Conservation (phyloP, 768 basidiomycete genomes). For the Hypholoma fasciculare region DNA sequence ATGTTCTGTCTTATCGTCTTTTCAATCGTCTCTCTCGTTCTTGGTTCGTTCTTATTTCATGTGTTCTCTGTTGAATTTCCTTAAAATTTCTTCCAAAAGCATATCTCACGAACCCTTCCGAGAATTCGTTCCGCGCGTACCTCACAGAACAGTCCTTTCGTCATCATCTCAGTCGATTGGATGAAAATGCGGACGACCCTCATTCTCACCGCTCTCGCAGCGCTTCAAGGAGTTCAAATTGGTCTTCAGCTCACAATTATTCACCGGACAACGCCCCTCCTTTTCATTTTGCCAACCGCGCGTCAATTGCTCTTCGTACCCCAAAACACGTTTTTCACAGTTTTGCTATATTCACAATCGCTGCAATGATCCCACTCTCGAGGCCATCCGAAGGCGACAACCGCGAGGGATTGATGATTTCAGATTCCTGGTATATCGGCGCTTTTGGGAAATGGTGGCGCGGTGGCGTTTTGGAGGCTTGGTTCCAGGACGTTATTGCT, state of each 20-base stretch:
- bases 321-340: conserved; percentile 86
- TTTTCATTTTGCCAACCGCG: conserved; percentile 90
- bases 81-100: conserved; percentile 48
- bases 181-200: conserved; percentile 62
- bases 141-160: conserved; percentile 98
- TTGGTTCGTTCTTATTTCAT: conserved; percentile 53
- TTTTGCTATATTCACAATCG: conserved; percentile 87
- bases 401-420: conserved; percentile 51
- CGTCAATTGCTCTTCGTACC: conserved; percentile 89
- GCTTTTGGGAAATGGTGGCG: conserved; percentile 93
- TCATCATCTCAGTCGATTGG: conserved; percentile 85
- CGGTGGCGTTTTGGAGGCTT: conserved; percentile 78
- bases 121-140: conserved; percentile 91
- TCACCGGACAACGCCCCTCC: conserved; percentile 42
- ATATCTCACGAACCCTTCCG: conserved; percentile 92
- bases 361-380: conserved; percentile 64
- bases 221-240: conserved; percentile 26
- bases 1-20: conserved; percentile 71
- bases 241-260: conserved; percentile 25
- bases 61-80: conserved; percentile 2
- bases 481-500: conserved; percentile 70
- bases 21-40: conserved; percentile 64
- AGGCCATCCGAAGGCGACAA: conserved; percentile 37
- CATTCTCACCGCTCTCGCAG: conserved; percentile 31
- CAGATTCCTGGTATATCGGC: conserved; percentile 88